Evolutionary conservation across 148 eudicot species (phyloP).

Genomic region (Euryodendron excelsum): DNA sequence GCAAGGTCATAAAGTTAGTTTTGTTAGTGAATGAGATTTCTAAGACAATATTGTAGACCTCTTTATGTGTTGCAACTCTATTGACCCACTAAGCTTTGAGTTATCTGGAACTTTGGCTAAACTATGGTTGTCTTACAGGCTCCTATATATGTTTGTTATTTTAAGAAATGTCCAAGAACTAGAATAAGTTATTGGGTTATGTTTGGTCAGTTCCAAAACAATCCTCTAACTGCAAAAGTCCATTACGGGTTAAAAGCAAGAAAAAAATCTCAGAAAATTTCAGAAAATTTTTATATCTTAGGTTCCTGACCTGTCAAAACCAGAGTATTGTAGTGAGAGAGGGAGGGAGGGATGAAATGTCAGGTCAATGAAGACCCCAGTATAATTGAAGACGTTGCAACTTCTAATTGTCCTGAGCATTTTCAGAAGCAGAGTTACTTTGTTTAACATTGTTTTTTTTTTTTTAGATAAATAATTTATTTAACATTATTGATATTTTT

Average conservation of each 20-base stretch:
- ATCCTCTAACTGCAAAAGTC: not conserved
- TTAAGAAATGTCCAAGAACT: not conserved
- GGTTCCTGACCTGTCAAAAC: too few species aligned
- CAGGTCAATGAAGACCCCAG: too few species aligned
- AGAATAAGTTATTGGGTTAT: not conserved
- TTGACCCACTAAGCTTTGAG: not conserved
- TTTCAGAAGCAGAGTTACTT: too few species aligned
- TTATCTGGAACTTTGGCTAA: not conserved
- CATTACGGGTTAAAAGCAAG: not conserved
- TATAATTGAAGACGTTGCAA: too few species aligned
- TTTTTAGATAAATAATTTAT: too few species aligned
- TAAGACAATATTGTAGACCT: not conserved
- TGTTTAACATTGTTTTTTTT: too few species aligned
- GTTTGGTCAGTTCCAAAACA: not conserved
- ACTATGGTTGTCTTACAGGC: not conserved
- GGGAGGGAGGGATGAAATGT: too few species aligned
- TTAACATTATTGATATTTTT: too few species aligned
- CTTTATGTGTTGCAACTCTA: not conserved
- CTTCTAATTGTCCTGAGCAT: too few species aligned
- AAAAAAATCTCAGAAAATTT: too few species aligned
- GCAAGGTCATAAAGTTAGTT: not conserved
- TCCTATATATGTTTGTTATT: not conserved
- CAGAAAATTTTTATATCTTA: not conserved
- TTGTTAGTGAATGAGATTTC: not conserved
- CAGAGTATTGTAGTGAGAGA: too few species aligned